Conservation (phyloP, 148 eudicot species). For the Nepenthes mirabilis region DNA sequence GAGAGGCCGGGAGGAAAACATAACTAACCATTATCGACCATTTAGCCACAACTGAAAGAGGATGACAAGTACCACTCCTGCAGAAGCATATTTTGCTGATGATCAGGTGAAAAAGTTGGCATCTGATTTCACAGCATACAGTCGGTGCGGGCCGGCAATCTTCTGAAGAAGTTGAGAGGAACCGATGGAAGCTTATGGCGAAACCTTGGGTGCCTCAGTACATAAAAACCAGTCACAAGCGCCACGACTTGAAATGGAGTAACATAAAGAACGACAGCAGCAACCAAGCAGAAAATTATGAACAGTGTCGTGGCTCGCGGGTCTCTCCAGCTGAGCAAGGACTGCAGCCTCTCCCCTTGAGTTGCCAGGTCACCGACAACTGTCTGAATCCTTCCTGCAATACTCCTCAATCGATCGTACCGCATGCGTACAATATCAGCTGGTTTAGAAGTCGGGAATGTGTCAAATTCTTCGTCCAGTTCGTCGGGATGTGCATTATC, state of each 20-base stretch:
- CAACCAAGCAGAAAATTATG: slow-evolving; percentile 44
- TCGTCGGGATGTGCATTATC: slow-evolving; percentile 51
- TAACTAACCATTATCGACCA: slow-evolving; percentile 3
- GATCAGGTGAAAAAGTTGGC: background rate
- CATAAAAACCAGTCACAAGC: slow-evolving; percentile 36
- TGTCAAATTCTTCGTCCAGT: slow-evolving; percentile 48
- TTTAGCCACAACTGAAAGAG: background rate
- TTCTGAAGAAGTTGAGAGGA: slow-evolving; percentile 52
- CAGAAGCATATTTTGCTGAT: background rate
- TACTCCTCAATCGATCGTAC: slow-evolving; percentile 50
- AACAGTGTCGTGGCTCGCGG: slow-evolving; percentile 54
- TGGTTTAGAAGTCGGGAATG: slow-evolving; percentile 45
- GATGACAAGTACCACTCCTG: background rate
- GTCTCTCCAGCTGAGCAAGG: slow-evolving; percentile 53
- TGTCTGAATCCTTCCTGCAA: slow-evolving; percentile 50
- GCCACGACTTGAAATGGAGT: slow-evolving; percentile 53
- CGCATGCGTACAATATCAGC: slow-evolving; percentile 45
- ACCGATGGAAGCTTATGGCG: slow-evolving; percentile 52
- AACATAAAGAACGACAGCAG: slow-evolving; percentile 42
- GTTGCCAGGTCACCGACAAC: slow-evolving; percentile 57
- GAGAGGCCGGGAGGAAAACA: background rate
- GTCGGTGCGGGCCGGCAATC: slow-evolving; percentile 56
- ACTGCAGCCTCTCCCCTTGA: slow-evolving; percentile 54
- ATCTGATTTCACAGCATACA: slow-evolving; percentile 31
- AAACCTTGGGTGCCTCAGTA: slow-evolving; percentile 55